Base-by-base conservation (phyloP, 805 yeast genomes). In the Scheffersomyces coipomensis region DNA sequence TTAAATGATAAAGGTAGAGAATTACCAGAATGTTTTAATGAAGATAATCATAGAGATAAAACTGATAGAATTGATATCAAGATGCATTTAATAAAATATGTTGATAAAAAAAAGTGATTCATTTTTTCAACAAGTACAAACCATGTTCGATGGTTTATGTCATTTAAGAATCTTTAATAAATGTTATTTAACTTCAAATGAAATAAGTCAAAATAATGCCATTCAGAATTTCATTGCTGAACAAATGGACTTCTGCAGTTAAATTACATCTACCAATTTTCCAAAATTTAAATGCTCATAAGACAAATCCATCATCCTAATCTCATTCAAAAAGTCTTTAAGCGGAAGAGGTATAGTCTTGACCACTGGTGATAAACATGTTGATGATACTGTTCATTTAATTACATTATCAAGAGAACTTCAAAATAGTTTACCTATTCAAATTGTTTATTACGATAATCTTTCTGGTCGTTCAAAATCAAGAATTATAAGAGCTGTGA, bases 141-240 rank as follows among this genome's bases (percentile, higher is more conserved):
- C 44, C 4, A 61, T 75, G 50, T 60, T 70, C 19, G 72, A 72
- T 41, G 67, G 65, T 37, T 51, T 74, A 16, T 64, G 75, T 9
- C 76, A 71, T 45, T 47, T 76, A 35, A 62, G 75, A 43, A 68
- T 74, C 15, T 77, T 66, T 49, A 68, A 73, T 35, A 63, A 70
- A 33, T 77, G 82, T 45, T 76, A 56, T 45, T 44, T 73, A n/a
- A n/a, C n/a, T n/a, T n/a, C n/a, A n/a, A n/a, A n/a, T n/a, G n/a
- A n/a, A n/a, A n/a, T n/a, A n/a, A n/a, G n/a, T n/a, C n/a, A n/a
- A n/a, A n/a, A n/a, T n/a, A n/a, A n/a, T n/a, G n/a, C n/a, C n/a
- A n/a, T n/a, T n/a, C n/a, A n/a, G n/a, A n/a, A n/a, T n/a, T n/a
- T n/a, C n/a, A n/a, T n/a, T n/a, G n/a, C n/a, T n/a, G n/a, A n/a